Evolutionary conservation across 2,329 filamentous ascomycete genomes (phyloP).

Genomic region (Seiridium cupressi): DNA sequence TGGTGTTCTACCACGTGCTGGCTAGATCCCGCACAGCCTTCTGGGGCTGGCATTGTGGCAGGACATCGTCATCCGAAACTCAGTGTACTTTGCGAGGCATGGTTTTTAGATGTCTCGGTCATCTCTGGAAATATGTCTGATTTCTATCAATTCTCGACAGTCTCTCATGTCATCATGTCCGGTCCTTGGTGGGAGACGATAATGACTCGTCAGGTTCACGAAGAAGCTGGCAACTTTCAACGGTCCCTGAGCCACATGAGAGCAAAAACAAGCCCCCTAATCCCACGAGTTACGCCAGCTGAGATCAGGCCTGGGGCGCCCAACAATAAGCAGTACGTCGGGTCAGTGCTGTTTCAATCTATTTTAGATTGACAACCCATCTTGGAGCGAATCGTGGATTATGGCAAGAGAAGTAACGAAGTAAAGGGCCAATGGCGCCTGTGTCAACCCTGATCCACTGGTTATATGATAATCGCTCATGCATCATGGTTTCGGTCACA

Average conservation of each 20-base stretch:
- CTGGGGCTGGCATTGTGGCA: background rate
- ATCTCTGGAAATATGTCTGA: background rate
- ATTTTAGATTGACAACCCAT: conserved; percentile 19
- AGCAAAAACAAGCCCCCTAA: background rate
- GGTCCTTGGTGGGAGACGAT: background rate
- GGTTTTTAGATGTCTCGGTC: background rate
- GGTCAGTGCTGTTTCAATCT: background rate
- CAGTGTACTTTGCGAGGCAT: too few relatives aligned
- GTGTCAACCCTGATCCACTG: background rate
- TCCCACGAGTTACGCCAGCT: background rate
- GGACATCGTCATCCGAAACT: background rate
- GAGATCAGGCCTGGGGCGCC: background rate
- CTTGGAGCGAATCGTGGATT: conserved; percentile 20
- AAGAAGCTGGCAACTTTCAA: background rate
- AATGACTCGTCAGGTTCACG: background rate
- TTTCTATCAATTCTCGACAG: background rate
- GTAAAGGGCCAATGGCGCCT: too few relatives aligned
- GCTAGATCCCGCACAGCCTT: background rate
- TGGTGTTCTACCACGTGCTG: conserved; percentile 2
- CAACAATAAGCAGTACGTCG: background rate
- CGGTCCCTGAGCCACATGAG: background rate
- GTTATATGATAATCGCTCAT: background rate
- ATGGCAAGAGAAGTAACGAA: background rate
- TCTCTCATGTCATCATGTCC: too few relatives aligned
- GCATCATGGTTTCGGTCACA: background rate